Conservation (phyloP, 2,329 filamentous ascomycete genomes). For the Aspergillus ochraceus region DNA sequence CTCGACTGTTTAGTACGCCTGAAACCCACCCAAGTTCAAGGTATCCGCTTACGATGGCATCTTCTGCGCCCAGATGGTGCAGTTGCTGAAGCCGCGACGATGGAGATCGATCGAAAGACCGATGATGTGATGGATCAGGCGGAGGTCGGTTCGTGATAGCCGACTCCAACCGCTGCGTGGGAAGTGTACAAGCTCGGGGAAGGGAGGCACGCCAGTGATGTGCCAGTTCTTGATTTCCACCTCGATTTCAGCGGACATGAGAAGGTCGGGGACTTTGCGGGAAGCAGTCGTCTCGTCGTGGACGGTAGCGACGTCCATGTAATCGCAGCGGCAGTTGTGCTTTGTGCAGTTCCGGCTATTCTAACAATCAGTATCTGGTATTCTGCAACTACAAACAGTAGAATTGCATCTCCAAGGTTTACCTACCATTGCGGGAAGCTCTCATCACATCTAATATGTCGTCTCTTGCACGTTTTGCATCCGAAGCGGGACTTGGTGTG, state of each 20-base stretch:
- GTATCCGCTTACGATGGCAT: slow-evolving; percentile 75
- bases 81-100: slow-evolving; percentile 72
- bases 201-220: slow-evolving; percentile 79
- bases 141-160: slow-evolving; percentile 75
- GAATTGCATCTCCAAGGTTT: neutral
- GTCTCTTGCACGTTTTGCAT: slow-evolving; percentile 95
- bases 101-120: slow-evolving; percentile 82
- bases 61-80: slow-evolving; percentile 89
- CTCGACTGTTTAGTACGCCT: neutral
- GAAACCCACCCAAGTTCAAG: neutral
- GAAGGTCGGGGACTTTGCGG: slow-evolving; percentile 61
- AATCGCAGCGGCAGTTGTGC: slow-evolving; percentile 97
- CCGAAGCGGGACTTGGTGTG: slow-evolving; percentile 99
- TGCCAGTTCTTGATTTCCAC: slow-evolving; percentile 79
- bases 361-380: slow-evolving; percentile 2
- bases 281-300: slow-evolving; percentile 52
- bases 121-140: slow-evolving; percentile 87
- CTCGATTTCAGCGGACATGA: slow-evolving; percentile 86
- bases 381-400: neutral
- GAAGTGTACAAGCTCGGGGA: slow-evolving; percentile 75
- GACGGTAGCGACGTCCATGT: slow-evolving; percentile 79
- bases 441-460: slow-evolving; percentile 97
- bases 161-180: slow-evolving; percentile 71
- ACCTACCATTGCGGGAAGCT: slow-evolving; percentile 93
- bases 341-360: slow-evolving; percentile 94